These are phyloP conservation scores for Phragmites australis DNA, from an alignment of 176 grass and related monocot species.

Conservation along the genomic window DNA sequence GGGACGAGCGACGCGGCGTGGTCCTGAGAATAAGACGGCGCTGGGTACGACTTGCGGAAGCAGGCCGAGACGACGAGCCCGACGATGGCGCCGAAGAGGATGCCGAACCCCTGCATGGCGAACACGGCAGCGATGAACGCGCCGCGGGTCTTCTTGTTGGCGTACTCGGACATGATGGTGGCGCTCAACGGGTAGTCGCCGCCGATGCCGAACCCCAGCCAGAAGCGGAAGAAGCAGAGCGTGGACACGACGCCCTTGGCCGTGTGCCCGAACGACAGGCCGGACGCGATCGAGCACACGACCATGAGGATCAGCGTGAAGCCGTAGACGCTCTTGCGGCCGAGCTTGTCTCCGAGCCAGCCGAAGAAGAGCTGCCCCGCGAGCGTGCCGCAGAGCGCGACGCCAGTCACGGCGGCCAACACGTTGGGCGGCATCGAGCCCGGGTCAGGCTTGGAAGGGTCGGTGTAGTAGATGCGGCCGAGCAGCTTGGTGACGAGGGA, in stretches of 20 bases:
- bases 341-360: constrained; percentile 74
- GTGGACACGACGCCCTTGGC: not conserved
- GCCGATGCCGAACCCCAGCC: constrained; percentile 71
- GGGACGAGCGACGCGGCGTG: not conserved
- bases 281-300: constrained; percentile 6
- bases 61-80: constrained; percentile 43
- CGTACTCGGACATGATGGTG: constrained; percentile 87
- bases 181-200: constrained; percentile 60
- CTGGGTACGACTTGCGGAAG: constrained; percentile 42
- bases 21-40: not conserved
- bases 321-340: constrained; percentile 68
- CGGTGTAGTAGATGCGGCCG: constrained; percentile 37
- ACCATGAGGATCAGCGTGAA: constrained; percentile 64
- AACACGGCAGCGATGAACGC: constrained; percentile 81
- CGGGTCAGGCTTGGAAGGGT: not conserved
- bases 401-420: constrained; percentile 53
- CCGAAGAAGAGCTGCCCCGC: constrained; percentile 71
- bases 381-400: constrained; percentile 62
- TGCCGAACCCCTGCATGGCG: constrained; percentile 78
- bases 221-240: constrained; percentile 72
- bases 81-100: constrained; percentile 54
- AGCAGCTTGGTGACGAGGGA: constrained; percentile 37
- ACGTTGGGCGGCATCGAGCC: constrained; percentile 44
- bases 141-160: constrained; percentile 67
- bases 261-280: not conserved